A percentile compares a stretch with the other conserved stretches of the same genome.
Conservation (phyloP, 805 yeast genomes). For the Yamadazyma ubonensis region DNA sequence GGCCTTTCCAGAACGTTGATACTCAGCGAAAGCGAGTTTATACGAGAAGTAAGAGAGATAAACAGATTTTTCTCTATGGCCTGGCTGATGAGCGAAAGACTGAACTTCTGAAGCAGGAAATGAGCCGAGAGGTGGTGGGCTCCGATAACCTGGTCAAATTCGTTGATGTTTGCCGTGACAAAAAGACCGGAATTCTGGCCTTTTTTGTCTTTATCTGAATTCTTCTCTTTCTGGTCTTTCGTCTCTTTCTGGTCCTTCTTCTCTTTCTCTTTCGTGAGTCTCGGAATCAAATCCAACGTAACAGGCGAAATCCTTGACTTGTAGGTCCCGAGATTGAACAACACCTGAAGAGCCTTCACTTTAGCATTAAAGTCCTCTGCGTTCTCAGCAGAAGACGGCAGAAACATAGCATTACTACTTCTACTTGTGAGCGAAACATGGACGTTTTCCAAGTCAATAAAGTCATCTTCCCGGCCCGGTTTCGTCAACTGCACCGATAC, state of each 20-base stretch:
- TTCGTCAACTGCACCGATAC: constrained; percentile 1
- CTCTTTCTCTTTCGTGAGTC: background rate
- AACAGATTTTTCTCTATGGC: constrained; percentile 2
- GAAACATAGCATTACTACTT: constrained; percentile 10
- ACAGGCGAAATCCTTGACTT: constrained; percentile 8
- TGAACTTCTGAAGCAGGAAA: constrained; percentile 4
- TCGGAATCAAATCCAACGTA: constrained; percentile 4
- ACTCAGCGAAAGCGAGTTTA: background rate
- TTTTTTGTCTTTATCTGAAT: background rate
- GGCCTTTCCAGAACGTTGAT: background rate
- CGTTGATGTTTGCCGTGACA: constrained; percentile 12
- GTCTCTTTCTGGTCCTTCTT: background rate
- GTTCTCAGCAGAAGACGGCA: constrained; percentile 7
- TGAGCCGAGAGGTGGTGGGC: constrained; percentile 2
- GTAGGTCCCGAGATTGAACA: constrained; percentile 12
- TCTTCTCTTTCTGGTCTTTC: too few relatives aligned
- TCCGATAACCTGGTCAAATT: constrained; percentile 6
- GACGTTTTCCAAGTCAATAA: constrained; percentile 16
- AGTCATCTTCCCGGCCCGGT: constrained; percentile 14
- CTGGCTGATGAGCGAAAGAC: constrained; percentile 2
- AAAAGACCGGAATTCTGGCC: constrained; percentile 8
- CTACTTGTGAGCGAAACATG: constrained; percentile 7
- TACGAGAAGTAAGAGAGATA: constrained; percentile 1
- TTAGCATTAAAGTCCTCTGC: constrained; percentile 13
- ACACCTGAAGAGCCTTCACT: constrained; percentile 12